Base-by-base conservation (phyloP, 768 basidiomycete species). In the Leccinum uliginosum region DNA sequence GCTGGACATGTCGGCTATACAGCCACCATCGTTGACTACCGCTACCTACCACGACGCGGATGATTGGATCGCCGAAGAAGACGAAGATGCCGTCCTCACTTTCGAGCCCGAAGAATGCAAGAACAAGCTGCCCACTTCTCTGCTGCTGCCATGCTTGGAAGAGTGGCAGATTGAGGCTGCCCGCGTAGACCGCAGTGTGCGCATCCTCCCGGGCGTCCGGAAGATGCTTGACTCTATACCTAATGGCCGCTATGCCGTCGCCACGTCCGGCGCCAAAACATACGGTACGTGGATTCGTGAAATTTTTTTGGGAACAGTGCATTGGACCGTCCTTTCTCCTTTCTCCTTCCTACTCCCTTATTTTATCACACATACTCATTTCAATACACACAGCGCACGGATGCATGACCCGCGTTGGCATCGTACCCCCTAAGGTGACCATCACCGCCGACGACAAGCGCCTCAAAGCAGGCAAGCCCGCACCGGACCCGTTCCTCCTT, bases 361-460 rank as follows among this genome's bases (percentile, higher is more conserved):
- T n/a, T 9, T 4, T 38, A 43, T 19, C 40, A 19, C 40, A 0
- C 19, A 43, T 19, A 19, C 19, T 43, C 19, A 43, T 12, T 46
- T 15, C 15, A 10, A 7, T 46, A 8, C 1, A 15, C 1, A 38
- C 51, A 83, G 81, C 85, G 19, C 74, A 83, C 62, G 85, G 85
- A n/a, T 86, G 84, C 63, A 83, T 88, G 79, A 78, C 77, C 5
- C 83, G 85, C 47, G 86, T 86, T 27, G 85, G 85, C 12, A 88
- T 89, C 70, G 75, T 74, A 2, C 83, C 85, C 8, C 87, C 87
- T 23, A 69, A 74, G 47, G 80, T 88, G 40, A 88, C 86, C 27
- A 85, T 89, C 70, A 89, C 87, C 26, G 87, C 85, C 43, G 87
- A 89, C 67, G 86, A 89, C 76, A 82, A 84, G 62, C 83, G 86